Conservation (phyloP, 176 grass and related monocot genomes). For the Bolboschoenus planiculmis region DNA sequence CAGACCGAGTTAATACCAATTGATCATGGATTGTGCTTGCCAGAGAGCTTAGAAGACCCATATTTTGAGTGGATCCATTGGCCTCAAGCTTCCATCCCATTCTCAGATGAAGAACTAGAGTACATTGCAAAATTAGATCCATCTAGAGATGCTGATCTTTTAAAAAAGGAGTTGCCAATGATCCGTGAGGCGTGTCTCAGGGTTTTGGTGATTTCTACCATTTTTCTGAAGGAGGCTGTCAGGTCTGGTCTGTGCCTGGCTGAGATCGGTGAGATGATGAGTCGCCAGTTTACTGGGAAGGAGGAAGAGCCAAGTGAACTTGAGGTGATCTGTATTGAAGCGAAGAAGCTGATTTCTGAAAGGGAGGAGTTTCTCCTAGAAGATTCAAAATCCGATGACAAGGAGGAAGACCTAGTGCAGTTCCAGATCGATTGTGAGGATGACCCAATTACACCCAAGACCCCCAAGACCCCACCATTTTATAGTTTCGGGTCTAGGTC, state of each 20-base stretch:
- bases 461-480: conserved; percentile 36
- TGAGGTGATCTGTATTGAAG: conserved; percentile 71
- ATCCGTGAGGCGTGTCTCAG: conserved; percentile 71
- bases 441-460: conserved; percentile 36
- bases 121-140: conserved; percentile 76
- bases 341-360: conserved; percentile 52
- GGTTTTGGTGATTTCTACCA: conserved; percentile 77
- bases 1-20: conserved; percentile 77
- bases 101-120: conserved; percentile 73
- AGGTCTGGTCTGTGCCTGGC: conserved; percentile 57
- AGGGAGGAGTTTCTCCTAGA: conserved; percentile 47
- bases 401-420: conserved; percentile 65
- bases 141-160: conserved; percentile 53
- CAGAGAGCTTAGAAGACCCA: conserved; percentile 84
- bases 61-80: conserved; percentile 99
- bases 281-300: conserved; percentile 69
- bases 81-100: conserved; percentile 86
- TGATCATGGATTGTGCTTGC: conserved; percentile 86
- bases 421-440: conserved; percentile 60
- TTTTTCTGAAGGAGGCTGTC: conserved; percentile 78
- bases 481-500: conserved; percentile 45
- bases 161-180: conserved; percentile 65
- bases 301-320: conserved; percentile 94
- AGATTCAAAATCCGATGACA: conserved; percentile 42
- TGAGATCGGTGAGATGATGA: conserved; percentile 99